A percentile compares a stretch with the other conserved stretches of the same genome.
Conservation (phyloP, 148 eudicot species). For the Vaccinium corymbosum region DNA sequence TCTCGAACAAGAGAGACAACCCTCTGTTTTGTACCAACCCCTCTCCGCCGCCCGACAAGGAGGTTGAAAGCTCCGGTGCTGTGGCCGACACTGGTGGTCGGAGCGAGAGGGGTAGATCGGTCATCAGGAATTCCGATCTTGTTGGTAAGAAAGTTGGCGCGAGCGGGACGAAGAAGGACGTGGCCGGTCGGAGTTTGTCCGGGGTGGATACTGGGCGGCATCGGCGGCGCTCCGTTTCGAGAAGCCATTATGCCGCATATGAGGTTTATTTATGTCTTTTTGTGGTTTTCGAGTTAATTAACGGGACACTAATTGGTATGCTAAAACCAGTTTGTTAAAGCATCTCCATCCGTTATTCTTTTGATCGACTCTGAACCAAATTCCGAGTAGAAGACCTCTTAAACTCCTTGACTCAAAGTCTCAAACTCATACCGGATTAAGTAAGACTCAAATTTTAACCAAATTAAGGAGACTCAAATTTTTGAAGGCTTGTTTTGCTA, state of each 20-base stretch:
- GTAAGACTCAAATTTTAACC: no score
- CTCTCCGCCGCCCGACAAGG: constrained; percentile 30
- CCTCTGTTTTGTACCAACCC: constrained; percentile 56
- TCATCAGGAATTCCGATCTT: constrained; percentile 31
- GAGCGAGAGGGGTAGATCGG: constrained; percentile 55
- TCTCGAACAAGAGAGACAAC: constrained; percentile 57
- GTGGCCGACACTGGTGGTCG: constrained; percentile 19
- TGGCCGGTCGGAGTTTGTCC: constrained; percentile 48
- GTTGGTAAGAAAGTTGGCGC: constrained; percentile 11
- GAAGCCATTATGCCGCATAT: constrained; percentile 30
- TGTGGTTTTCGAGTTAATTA: neutral
- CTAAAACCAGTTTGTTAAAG: no score
- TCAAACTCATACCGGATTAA: no score
- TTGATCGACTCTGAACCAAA: no score
- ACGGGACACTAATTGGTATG: neutral
- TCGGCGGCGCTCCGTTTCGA: constrained; percentile 37
- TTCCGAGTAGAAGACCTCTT: no score
- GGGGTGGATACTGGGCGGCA: constrained; percentile 33
- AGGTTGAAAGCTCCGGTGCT: neutral
- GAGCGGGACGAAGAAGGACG: constrained; percentile 26
- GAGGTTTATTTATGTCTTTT: constrained; percentile 34
- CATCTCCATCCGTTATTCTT: no score
- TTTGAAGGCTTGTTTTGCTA: no score
- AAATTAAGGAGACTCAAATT: no score
- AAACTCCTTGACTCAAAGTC: no score